Percentiles rank a stretch among this genome's conserved stretches.
phyloP scores from a whole-genome alignment of 495 filamentous ascomycete species.

The Penicillium steckii region DNA sequence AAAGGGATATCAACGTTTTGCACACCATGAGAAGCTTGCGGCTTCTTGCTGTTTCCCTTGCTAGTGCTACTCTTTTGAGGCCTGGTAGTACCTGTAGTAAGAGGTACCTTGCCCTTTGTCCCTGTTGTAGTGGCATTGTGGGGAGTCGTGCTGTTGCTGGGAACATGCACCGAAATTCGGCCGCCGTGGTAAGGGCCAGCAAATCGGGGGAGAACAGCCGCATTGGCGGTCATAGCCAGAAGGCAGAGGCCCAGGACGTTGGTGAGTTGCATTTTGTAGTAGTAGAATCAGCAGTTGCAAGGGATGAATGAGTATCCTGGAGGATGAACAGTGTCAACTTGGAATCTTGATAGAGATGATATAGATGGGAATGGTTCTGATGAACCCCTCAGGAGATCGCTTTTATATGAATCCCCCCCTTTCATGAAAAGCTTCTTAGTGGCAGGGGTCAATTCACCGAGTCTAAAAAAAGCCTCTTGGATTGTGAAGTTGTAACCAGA shows the following conservation, averaged over 20 bases:
- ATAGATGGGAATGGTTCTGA: background rate
- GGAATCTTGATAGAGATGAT: no score
- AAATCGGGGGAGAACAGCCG: slow-evolving; percentile 19
- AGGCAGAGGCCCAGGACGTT: slow-evolving; percentile 15
- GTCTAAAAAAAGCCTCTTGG: slow-evolving; percentile 5
- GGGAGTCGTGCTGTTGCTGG: slow-evolving; percentile 15
- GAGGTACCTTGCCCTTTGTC: slow-evolving; percentile 4
- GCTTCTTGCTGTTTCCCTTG: background rate
- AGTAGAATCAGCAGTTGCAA: background rate
- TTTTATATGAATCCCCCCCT: slow-evolving; percentile 11
- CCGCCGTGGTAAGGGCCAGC: slow-evolving; percentile 21
- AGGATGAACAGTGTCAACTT: background rate
- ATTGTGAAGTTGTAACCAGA: slow-evolving; percentile 9
- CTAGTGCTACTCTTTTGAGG: slow-evolving; percentile 2
- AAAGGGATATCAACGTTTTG: background rate
- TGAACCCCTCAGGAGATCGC: background rate
- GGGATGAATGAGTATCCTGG: background rate
- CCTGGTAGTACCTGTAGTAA: slow-evolving; percentile 17
- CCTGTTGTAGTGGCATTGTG: slow-evolving; percentile 21
- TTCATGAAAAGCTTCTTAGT: background rate
- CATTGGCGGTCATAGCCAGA: slow-evolving; percentile 21
- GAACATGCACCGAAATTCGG: slow-evolving; percentile 13
- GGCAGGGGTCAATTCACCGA: slow-evolving; percentile 4
- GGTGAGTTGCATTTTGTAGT: slow-evolving; percentile 24
- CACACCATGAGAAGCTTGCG: background rate